Conservation (phyloP, 1,284 basidiomycete genomes). For the Ganoderma sp. region DNA sequence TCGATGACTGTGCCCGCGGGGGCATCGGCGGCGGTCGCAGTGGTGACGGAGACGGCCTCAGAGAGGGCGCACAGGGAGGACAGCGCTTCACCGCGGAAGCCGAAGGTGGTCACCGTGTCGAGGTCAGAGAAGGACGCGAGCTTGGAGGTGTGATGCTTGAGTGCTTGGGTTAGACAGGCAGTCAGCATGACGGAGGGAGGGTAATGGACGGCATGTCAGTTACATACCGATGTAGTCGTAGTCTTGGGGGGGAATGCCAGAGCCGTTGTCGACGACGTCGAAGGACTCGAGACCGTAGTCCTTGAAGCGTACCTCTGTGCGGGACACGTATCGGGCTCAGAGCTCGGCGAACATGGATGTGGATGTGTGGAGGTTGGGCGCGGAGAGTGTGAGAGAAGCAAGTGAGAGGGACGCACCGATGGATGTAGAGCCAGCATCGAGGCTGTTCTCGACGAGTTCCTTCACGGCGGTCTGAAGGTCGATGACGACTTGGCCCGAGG, state of each 20-base stretch:
- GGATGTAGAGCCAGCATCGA: conserved; percentile 12
- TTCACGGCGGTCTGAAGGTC: conserved; percentile 95
- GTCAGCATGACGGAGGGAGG: neutral
- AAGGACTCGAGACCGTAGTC: conserved; percentile 71
- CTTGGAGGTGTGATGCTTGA: conserved; percentile 97
- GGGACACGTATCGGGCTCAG: neutral
- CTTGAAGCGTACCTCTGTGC: conserved; percentile 87
- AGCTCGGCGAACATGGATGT: neutral
- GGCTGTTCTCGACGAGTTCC: conserved; percentile 95
- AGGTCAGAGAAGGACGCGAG: conserved; percentile 77
- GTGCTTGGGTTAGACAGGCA: conserved; percentile 25
- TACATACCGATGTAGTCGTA: too few relatives aligned
- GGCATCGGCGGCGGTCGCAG: conserved; percentile 71
- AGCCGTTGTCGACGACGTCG: too few relatives aligned
- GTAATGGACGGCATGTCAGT: too few relatives aligned
- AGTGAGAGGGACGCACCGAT: conserved; percentile 9
- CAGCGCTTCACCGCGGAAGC: conserved; percentile 96
- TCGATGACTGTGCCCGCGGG: conserved; percentile 82
- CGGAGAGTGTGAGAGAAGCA: too few relatives aligned
- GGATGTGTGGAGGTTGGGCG: neutral
- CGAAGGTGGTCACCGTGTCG: conserved; percentile 82
- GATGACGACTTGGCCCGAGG: conserved; percentile 94
- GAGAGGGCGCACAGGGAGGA: conserved; percentile 91
- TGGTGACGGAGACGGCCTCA: conserved; percentile 72
- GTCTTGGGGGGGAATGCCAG: too few relatives aligned